phyloP scores from a whole-genome alignment of 768 basidiomycete genomes.

The Termitomyces sp. region DNA sequence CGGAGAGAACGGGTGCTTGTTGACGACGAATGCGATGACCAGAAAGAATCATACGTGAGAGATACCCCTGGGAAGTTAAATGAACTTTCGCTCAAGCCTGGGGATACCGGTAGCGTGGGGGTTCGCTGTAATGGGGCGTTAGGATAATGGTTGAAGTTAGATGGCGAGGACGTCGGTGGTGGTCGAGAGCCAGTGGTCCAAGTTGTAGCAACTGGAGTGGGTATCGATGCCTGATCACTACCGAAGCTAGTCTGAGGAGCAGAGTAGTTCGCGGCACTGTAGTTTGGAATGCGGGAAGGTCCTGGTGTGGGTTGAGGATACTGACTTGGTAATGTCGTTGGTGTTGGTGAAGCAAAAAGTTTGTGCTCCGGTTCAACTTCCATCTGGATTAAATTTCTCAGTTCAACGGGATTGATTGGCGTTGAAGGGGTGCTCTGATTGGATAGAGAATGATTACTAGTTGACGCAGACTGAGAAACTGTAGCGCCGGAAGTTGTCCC shows the following conservation, averaged over 20 bases:
- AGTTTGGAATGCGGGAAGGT: not conserved
- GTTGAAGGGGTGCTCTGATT: not conserved
- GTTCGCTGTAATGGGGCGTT: conserved; percentile 5
- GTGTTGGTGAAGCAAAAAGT: not conserved
- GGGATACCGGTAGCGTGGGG: conserved; percentile 6
- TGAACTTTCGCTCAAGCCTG: conserved; percentile 13
- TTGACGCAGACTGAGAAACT: not conserved
- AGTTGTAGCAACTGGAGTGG: conserved; percentile 1
- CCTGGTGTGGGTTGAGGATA: conserved; percentile 2
- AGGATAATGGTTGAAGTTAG: conserved; percentile 9
- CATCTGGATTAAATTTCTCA: conserved; percentile 10
- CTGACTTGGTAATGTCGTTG: not conserved
- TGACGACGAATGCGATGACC: conserved; percentile 44
- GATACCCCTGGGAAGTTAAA: conserved; percentile 24
- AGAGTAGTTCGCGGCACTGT: not conserved
- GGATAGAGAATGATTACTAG: not conserved
- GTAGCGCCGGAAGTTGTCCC: conserved; percentile 1
- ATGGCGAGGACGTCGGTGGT: conserved; percentile 2
- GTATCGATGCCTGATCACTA: not conserved
- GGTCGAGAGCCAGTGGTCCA: conserved; percentile 6
- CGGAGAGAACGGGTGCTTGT: conserved; percentile 15
- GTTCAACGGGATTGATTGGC: not conserved
- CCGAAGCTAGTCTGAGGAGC: not conserved
- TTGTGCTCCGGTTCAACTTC: conserved; percentile 11
- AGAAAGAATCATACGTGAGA: conserved; percentile 59